Evolutionary conservation across 2,329 filamentous ascomycete genomes (phyloP), one percentile per base, ranked within the genome.

Genomic region (Lizonia empirigonia): DNA sequence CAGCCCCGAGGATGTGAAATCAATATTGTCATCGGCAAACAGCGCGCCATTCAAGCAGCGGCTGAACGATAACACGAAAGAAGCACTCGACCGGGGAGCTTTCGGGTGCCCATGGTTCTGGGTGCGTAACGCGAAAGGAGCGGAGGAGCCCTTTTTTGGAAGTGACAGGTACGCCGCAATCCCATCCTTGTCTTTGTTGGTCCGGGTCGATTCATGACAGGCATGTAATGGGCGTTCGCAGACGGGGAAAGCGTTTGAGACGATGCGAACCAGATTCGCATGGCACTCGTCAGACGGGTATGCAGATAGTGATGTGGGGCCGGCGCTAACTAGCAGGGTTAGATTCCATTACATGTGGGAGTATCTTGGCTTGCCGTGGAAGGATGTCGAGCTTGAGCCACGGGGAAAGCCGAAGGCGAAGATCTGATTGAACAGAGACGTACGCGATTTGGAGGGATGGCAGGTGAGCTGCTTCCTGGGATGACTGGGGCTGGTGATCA

Each of bases 21-120:
- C 71, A 16, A 85, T 91, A 44, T 58, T 90, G 49, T 66, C 73
- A 3, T 83, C 79, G 0, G 78, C 81, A 0, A 72, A 66, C 6
- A 78, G 77, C 18, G 76, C 79, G 4, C 74, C 81, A 56, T 75
- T 74, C 60, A 85, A 85, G 65, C 71, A 80, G 49, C 72, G 67
- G n/a, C 72, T 90, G 22, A 80, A 80, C 51, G 75, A 72, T 5
- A 80, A 80, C 34, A 91, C 88, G 15, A 78, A 83, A 52, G 78
- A 79, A 57, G 87, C 83, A 0, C 69, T 90, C 13, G 80, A 83
- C 29, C 76, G 75, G 40, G 89, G 89, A 0, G 89, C 89, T 0
- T 93, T 89, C 71, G 90, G 90, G 0, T 84, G 85, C 40, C 90
- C 90, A 1, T 93, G 89, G 89, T 78, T 89, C 53, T 86, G 85